phyloP scores from a whole-genome alignment of 805 yeast genomes.

The Scheffersomyces stipitis region DNA sequence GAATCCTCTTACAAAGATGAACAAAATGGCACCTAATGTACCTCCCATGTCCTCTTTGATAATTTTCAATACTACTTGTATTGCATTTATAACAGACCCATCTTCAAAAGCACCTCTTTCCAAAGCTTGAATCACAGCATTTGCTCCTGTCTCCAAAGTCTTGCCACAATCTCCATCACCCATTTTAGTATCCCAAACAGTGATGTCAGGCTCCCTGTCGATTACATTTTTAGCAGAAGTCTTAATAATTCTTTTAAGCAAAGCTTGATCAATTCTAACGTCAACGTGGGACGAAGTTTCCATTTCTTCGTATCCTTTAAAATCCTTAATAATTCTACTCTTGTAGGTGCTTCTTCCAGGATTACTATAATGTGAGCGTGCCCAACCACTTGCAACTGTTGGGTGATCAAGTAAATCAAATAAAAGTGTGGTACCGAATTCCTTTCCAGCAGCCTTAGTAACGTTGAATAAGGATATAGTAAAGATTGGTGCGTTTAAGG shows the following conservation, averaged over 20 bases:
- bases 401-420: conserved; percentile 30
- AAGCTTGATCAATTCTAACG: too few relatives aligned
- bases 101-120: too few relatives aligned
- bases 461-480: conserved; percentile 34
- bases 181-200: conserved; percentile 42
- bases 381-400: conserved; percentile 31
- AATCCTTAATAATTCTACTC: conserved; percentile 22
- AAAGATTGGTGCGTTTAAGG: conserved; percentile 38
- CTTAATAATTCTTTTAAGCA: too few relatives aligned
- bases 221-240: conserved; percentile 29
- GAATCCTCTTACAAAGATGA: conserved; percentile 27
- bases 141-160: conserved; percentile 34
- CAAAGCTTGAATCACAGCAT: conserved; percentile 23
- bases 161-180: conserved; percentile 48
- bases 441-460: conserved; percentile 23
- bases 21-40: conserved; percentile 36
- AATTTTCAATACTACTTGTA: conserved; percentile 24
- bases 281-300: conserved; percentile 4
- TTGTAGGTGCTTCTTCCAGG: conserved; percentile 15
- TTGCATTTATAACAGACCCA: conserved; percentile 20
- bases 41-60: conserved; percentile 41
- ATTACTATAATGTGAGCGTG: conserved; percentile 13
- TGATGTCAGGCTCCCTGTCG: conserved; percentile 32
- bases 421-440: conserved; percentile 18
- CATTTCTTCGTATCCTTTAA: too few relatives aligned